phyloP scores from a whole-genome alignment of 805 yeast genomes.

The Kodamaea hsintzibuensis region DNA sequence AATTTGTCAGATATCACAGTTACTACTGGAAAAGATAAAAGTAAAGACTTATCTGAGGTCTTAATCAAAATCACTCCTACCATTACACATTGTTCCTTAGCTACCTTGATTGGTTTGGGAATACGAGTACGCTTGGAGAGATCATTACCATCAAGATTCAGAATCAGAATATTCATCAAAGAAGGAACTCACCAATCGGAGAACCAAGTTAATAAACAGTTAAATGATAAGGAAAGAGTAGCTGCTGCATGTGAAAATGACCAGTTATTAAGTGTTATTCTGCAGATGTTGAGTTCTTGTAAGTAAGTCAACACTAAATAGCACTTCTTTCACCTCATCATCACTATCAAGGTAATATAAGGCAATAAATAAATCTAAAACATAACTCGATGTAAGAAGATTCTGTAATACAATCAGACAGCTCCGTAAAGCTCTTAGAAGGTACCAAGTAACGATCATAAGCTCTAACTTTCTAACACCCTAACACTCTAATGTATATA shows the following conservation, averaged over 20 bases:
- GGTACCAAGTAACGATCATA: no score
- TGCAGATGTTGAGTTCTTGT: constrained; percentile 89
- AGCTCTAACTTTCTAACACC: no score
- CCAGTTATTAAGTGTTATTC: constrained; percentile 84
- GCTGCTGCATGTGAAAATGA: constrained; percentile 99
- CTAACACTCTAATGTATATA: no score
- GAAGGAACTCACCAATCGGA: constrained; percentile 97
- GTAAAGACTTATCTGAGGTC: constrained; percentile 65
- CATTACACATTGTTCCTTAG: constrained; percentile 94
- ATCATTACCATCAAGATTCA: constrained; percentile 78
- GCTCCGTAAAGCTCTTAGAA: no score
- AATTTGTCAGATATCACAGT: constrained; percentile 80
- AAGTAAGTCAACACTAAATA: constrained; percentile 19
- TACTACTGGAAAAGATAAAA: constrained; percentile 46
- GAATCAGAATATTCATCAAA: constrained; percentile 77
- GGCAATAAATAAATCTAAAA: no score
- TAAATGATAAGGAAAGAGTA: constrained; percentile 95
- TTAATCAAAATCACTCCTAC: constrained; percentile 91
- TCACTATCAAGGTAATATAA: no score
- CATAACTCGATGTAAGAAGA: no score
- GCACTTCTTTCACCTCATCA: no score
- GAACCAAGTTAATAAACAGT: constrained; percentile 91
- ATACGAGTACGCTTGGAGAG: constrained; percentile 89
- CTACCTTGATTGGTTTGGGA: constrained; percentile 93
- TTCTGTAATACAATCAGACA: no score